phyloP scores from a whole-genome alignment of 495 filamentous ascomycete species.

The Viridothelium virens region DNA sequence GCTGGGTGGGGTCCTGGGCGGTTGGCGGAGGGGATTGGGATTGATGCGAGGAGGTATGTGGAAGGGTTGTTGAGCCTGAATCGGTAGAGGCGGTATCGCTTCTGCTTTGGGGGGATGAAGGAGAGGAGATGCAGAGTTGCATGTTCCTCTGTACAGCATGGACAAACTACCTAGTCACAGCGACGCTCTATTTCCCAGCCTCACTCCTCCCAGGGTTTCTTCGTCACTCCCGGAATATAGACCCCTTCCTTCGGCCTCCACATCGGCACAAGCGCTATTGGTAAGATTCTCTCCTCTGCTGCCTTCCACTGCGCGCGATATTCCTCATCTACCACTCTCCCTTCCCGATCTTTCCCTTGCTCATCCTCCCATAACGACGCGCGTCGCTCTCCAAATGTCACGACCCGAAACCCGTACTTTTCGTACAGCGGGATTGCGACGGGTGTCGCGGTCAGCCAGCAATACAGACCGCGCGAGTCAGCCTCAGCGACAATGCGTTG shows the following conservation, averaged over 20 bases:
- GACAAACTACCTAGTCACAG: too few relatives aligned
- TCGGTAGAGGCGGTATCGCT: constrained; percentile 37
- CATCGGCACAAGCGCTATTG: background rate
- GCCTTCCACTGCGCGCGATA: background rate
- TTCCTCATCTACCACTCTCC: background rate
- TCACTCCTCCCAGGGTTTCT: background rate
- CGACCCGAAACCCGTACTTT: background rate
- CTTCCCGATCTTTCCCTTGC: background rate
- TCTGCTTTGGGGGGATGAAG: background rate
- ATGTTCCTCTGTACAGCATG: too few relatives aligned
- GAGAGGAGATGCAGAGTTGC: too few relatives aligned
- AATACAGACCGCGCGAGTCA: background rate
- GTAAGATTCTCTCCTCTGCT: background rate
- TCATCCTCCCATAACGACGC: background rate
- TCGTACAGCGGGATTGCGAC: background rate
- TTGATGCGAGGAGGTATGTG: constrained; percentile 81
- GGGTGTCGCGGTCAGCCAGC: background rate
- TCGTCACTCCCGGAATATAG: background rate
- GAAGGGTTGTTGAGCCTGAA: constrained; percentile 73
- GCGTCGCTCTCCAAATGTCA: background rate
- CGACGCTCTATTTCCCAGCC: too few relatives aligned
- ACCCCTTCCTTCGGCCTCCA: background rate
- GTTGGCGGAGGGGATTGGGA: constrained; percentile 76
- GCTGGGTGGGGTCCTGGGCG: constrained; percentile 52
- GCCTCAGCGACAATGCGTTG: background rate